These are phyloP conservation scores for Macroventuria anomochaeta DNA, from an alignment of 2,329 filamentous ascomycete species.

Conservation along the genomic window DNA sequence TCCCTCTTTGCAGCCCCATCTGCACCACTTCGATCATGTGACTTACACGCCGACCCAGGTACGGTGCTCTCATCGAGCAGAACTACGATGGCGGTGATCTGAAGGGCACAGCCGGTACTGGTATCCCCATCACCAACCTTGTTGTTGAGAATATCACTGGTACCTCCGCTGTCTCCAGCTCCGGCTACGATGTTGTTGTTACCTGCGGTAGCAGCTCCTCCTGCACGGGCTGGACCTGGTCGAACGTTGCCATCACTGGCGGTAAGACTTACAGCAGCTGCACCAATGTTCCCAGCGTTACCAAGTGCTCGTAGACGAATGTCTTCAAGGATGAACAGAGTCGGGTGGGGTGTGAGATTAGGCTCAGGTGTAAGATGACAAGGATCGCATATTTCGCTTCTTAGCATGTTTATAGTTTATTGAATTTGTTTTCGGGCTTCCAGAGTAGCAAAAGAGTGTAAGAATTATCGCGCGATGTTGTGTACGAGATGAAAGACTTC, in stretches of 20 bases:
- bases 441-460: too few species aligned
- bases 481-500: too few species aligned
- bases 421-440: background rate
- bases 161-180: slow-evolving; percentile 36
- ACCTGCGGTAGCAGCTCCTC: slow-evolving; percentile 57
- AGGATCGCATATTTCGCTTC: background rate
- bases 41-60: background rate
- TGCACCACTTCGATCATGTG: background rate
- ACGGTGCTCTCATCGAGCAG: slow-evolving; percentile 60
- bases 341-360: background rate
- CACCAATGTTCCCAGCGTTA: slow-evolving; percentile 42
- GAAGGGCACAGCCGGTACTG: slow-evolving; percentile 54
- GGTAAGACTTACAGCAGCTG: slow-evolving; percentile 48
- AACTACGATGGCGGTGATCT: slow-evolving; percentile 58
- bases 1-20: background rate
- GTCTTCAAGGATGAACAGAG: background rate
- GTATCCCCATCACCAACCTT: slow-evolving; percentile 55
- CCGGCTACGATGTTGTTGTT: slow-evolving; percentile 59
- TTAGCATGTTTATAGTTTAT: background rate
- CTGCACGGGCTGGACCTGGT: slow-evolving; percentile 63
- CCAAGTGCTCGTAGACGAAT: slow-evolving; percentile 24
- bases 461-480: too few species aligned
- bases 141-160: slow-evolving; percentile 53
- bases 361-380: background rate
- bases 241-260: slow-evolving; percentile 48